Base-by-base conservation (phyloP, 208 protist genomes). In the Trypanosoma mega region DNA sequence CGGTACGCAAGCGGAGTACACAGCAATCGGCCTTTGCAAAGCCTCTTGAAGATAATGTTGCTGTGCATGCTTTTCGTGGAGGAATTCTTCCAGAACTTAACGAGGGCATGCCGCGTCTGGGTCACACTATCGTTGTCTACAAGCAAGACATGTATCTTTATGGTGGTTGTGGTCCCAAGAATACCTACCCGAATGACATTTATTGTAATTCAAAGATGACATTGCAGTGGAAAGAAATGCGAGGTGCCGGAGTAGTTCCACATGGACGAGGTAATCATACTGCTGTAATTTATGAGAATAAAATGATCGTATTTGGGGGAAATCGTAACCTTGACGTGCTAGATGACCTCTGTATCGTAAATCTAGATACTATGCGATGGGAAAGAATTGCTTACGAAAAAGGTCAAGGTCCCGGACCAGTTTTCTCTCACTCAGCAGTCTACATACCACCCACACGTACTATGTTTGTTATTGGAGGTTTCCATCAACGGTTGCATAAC, bases 401-500 rank as follows among this genome's bases (percentile, higher is more conserved):
- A 49, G 56, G 57, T 27, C 78, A 88, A 44, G 74, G 83, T 3
- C 89, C 89, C 7, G 89, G 89, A 6, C 79, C 85, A 16, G 63
- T 91, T 12, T 96, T 96, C 50, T 77, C 88, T 3, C 89, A 96
- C 72, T 61, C 65, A 20, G 86, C 87, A 26, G 74, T 93, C 0
- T 80, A 89, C 58, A 61, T 93, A 14, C 73, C 85, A 2, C 49
- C 76, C 2, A 78, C 69, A 16, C 55, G 85, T 14, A 72, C 59
- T 54, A 88, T 96, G 75, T 52, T 89, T 21, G 70, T 96, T 36
- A 52, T 96, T n/a, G 89, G 89, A 46, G 89, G 89, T 27, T 81
- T 93, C 56, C 89, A 96, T 51, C 83, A 92, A 37, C 77, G 84
- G 39, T 72, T 88, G 68, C 77, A 90, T 62, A 93, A 93, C 63